These are phyloP conservation scores for Seiridium cupressi DNA, from an alignment of 2,329 filamentous ascomycete genomes.

Conservation along the genomic window DNA sequence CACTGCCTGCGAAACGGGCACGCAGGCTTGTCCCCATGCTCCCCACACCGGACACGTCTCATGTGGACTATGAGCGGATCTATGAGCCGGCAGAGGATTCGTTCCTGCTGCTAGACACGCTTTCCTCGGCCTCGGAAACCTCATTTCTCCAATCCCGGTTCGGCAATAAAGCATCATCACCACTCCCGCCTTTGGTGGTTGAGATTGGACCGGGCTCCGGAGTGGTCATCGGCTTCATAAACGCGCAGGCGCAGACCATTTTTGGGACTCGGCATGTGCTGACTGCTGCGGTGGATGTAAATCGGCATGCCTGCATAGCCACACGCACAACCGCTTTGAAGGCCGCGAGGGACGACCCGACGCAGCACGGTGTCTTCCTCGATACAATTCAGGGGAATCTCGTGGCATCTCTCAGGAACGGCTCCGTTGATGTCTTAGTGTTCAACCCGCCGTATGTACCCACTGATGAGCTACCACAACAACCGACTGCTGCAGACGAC, in stretches of 20 bases:
- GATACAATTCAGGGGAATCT: slow-evolving; percentile 72
- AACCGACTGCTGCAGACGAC: slow-evolving; percentile 32
- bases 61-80: slow-evolving; percentile 83
- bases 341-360: slow-evolving; percentile 33
- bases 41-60: slow-evolving; percentile 88
- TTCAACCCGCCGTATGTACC: slow-evolving; percentile 99
- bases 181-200: slow-evolving; percentile 61
- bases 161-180: slow-evolving; percentile 16
- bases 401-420: slow-evolving; percentile 54
- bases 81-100: slow-evolving; percentile 98
- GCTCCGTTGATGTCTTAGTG: slow-evolving; percentile 75
- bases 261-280: slow-evolving; percentile 72
- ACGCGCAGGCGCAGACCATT: slow-evolving; percentile 69
- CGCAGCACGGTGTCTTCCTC: slow-evolving; percentile 52
- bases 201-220: slow-evolving; percentile 92
- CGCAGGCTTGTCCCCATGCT: slow-evolving; percentile 62
- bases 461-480: slow-evolving; percentile 68
- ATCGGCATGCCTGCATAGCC: slow-evolving; percentile 76
- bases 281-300: slow-evolving; percentile 80
- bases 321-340: slow-evolving; percentile 67
- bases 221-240: slow-evolving; percentile 85
- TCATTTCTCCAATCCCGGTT: slow-evolving; percentile 69
- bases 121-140: slow-evolving; percentile 70
- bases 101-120: slow-evolving; percentile 87
- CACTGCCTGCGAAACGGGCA: not conserved